A percentile compares a stretch with the other conserved stretches of the same genome.
Evolutionary conservation across 345 rosid species (phyloP).

Genomic region (Nephelium lappaceum): DNA sequence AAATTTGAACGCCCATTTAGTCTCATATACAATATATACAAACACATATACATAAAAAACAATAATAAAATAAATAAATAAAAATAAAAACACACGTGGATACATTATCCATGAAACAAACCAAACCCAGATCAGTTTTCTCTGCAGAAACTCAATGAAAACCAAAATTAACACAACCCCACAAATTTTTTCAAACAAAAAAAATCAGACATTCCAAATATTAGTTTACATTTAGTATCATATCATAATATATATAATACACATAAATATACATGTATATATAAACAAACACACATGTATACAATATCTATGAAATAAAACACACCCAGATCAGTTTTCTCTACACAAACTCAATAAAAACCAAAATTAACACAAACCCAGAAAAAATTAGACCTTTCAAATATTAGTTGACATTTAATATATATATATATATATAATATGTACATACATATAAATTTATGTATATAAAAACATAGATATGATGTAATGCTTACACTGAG

Average conservation of each 20-base stretch:
- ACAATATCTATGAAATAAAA: background rate
- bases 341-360: background rate
- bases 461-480: background rate
- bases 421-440: background rate
- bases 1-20: too few relatives aligned
- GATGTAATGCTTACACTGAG: background rate
- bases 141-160: background rate
- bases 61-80: too few relatives aligned
- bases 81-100: too few relatives aligned
- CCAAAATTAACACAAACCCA: background rate
- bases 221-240: too few relatives aligned
- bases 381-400: background rate
- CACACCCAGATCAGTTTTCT: background rate
- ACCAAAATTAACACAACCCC: background rate
- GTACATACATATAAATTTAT: background rate
- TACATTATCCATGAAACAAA: background rate
- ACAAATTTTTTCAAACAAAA: background rate
- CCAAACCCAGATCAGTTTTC: background rate
- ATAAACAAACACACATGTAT: background rate
- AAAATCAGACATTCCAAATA: too few relatives aligned
- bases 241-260: too few relatives aligned
- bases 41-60: too few relatives aligned
- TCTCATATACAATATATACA: too few relatives aligned
- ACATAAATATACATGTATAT: too few relatives aligned
- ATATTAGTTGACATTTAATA: background rate